Percentiles rank a stretch among this genome's conserved stretches.
Evolutionary conservation across 169 alveolate genomes (phyloP).

Genomic region (Plasmodium chabaudi): DNA sequence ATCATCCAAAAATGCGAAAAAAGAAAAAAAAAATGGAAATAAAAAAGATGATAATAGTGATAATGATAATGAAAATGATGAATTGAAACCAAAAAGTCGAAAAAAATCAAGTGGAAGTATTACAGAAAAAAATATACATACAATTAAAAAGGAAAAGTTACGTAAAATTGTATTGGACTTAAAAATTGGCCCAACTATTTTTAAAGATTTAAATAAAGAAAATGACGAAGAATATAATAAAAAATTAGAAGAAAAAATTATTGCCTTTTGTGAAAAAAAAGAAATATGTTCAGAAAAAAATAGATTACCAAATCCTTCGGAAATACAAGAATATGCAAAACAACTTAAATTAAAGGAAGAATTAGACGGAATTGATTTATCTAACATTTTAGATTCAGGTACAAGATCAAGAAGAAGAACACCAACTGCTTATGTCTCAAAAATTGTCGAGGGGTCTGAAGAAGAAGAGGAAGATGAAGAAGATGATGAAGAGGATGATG

Average conservation of each 20-base stretch:
- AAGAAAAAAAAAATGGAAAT: conserved; percentile 4
- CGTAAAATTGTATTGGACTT: conserved; percentile 58
- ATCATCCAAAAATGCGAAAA: background rate
- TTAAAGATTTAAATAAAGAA: conserved; percentile 65
- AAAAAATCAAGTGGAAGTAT: conserved; percentile 29
- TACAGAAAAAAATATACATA: conserved; percentile 47
- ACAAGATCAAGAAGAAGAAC: conserved; percentile 72
- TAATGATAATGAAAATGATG: conserved; percentile 1
- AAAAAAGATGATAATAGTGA: background rate
- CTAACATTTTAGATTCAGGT: conserved; percentile 58
- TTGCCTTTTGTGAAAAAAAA: conserved; percentile 56
- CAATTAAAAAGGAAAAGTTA: conserved; percentile 44
- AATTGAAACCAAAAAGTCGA: conserved; percentile 32
- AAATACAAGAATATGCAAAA: conserved; percentile 65
- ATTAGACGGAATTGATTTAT: conserved; percentile 73
- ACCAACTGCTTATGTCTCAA: conserved; percentile 21
- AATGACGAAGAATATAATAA: conserved; percentile 61
- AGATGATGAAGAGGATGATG: conserved; percentile 11
- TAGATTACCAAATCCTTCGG: conserved; percentile 55
- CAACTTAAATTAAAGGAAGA: conserved; percentile 56
- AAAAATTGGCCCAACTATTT: conserved; percentile 73
- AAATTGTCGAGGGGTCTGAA: conserved; percentile 20
- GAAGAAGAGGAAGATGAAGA: conserved; percentile 57
- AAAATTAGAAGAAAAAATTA: conserved; percentile 53
- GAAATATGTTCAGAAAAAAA: conserved; percentile 46